These are phyloP conservation scores for Ulvella scutata DNA, from an alignment of 139 green algal genomes.

Conservation along the genomic window DNA sequence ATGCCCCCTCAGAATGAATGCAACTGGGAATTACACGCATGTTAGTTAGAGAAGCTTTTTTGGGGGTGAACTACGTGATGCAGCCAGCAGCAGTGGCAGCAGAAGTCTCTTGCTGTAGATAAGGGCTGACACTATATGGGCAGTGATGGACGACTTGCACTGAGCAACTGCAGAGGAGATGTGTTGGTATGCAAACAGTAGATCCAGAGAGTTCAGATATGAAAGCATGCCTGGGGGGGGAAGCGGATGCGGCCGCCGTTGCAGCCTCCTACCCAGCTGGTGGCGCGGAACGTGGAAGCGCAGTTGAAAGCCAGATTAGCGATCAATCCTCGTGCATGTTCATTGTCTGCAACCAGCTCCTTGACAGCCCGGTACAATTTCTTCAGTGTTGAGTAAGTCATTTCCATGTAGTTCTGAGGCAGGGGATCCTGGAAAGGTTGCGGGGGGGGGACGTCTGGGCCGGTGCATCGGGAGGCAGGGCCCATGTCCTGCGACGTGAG, in stretches of 20 bases:
- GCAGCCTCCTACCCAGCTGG: conserved; percentile 23
- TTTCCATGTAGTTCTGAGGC: neutral
- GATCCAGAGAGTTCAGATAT: too few relatives aligned
- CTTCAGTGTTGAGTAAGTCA: conserved; percentile 8
- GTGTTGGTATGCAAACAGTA: too few relatives aligned
- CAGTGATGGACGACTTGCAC: too few relatives aligned
- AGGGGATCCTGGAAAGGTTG: conserved; percentile 24
- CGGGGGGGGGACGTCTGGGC: conserved; percentile 3
- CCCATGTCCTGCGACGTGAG: conserved; percentile 3
- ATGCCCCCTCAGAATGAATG: neutral
- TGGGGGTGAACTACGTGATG: too few relatives aligned
- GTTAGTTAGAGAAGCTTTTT: neutral
- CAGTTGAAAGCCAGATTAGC: neutral
- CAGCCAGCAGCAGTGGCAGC: too few relatives aligned
- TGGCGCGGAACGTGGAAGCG: conserved; percentile 8
- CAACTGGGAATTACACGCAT: neutral
- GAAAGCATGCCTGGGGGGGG: conserved; percentile 10
- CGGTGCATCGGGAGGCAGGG: conserved; percentile 5
- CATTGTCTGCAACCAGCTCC: neutral
- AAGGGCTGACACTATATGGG: too few relatives aligned
- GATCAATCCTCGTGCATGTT: neutral
- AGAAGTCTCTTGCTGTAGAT: too few relatives aligned
- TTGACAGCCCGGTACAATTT: neutral
- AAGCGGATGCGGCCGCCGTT: conserved; percentile 27
- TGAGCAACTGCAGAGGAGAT: too few relatives aligned